Evolutionary conservation across 305 asterid genomes (phyloP).

Genomic region (Rubia tinctorum): DNA sequence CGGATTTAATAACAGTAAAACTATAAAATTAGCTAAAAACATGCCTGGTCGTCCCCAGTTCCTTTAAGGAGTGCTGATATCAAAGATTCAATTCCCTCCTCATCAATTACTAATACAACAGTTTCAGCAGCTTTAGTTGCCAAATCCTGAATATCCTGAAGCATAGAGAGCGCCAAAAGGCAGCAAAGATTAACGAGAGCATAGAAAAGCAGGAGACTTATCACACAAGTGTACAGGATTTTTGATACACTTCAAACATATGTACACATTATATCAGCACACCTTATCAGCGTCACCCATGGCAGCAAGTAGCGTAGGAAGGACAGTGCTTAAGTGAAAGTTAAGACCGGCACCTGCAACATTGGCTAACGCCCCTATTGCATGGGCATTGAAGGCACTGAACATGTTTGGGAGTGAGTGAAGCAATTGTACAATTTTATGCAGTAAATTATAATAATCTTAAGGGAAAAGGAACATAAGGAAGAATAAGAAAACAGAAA

Average conservation of each 20-base stretch:
- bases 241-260: not conserved
- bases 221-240: not conserved
- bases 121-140: slow-evolving; percentile 95
- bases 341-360: slow-evolving; percentile 98
- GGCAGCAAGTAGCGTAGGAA: slow-evolving; percentile 84
- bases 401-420: slow-evolving; percentile 21
- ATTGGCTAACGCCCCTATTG: slow-evolving; percentile 96
- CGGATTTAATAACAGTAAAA: not conserved
- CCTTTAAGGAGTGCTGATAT: slow-evolving; percentile 88
- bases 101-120: slow-evolving; percentile 88
- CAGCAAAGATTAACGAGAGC: slow-evolving; percentile 1
- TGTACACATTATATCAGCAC: slow-evolving; percentile 7
- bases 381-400: slow-evolving; percentile 98
- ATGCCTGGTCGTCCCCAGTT: slow-evolving; percentile 81
- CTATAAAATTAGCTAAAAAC: slow-evolving; percentile 23
- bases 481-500: not conserved
- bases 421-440: not conserved
- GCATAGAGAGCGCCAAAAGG: not conserved
- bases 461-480: not conserved
- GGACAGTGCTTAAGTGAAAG: slow-evolving; percentile 81
- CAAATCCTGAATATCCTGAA: slow-evolving; percentile 58
- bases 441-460: slow-evolving; percentile 3
- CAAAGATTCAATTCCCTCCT: slow-evolving; percentile 85
- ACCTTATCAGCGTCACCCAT: slow-evolving; percentile 82
- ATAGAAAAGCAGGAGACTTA: slow-evolving; percentile 1